Evolutionary conservation across 2,329 filamentous ascomycete genomes (phyloP).

Genomic region (Sporothrix pallida): DNA sequence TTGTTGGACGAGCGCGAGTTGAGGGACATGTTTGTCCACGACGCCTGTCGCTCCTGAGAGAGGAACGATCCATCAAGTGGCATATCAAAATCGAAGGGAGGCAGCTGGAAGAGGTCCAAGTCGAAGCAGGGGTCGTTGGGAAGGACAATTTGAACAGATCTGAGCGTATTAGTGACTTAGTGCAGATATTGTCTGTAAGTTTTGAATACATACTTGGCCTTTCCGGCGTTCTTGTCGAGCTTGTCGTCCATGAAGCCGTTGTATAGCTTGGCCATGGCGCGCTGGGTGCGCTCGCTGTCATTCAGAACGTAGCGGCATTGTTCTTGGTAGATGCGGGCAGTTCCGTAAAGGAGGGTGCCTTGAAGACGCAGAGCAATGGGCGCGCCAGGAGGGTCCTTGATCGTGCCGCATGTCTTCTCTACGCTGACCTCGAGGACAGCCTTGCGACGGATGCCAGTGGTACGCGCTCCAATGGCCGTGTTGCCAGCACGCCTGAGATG

Average conservation of each 20-base stretch:
- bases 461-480: conserved; percentile 72
- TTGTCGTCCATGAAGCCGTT: conserved; percentile 67
- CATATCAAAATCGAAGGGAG: conserved; percentile 58
- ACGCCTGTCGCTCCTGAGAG: conserved; percentile 35
- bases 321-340: conserved; percentile 83
- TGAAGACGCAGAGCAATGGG: conserved; percentile 91
- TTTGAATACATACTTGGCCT: conserved; percentile 64
- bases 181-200: too few relatives aligned
- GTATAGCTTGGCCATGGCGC: conserved; percentile 69
- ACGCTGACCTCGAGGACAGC: conserved; percentile 89
- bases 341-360: conserved; percentile 83
- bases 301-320: conserved; percentile 85
- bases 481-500: conserved; percentile 83
- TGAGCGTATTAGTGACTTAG: conserved; percentile 47
- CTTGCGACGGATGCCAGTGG: conserved; percentile 79
- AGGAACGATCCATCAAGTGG: conserved; percentile 42
- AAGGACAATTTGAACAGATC: conserved; percentile 76
- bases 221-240: conserved; percentile 73
- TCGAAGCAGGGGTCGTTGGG: conserved; percentile 83
- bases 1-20: conserved; percentile 41
- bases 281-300: conserved; percentile 72
- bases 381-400: conserved; percentile 75
- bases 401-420: conserved; percentile 84
- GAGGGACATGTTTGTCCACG: conserved; percentile 37
- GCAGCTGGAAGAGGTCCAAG: conserved; percentile 57